These are phyloP conservation scores for Trapa incisa DNA, from an alignment of 345 rosid genomes.

Conservation along the genomic window DNA sequence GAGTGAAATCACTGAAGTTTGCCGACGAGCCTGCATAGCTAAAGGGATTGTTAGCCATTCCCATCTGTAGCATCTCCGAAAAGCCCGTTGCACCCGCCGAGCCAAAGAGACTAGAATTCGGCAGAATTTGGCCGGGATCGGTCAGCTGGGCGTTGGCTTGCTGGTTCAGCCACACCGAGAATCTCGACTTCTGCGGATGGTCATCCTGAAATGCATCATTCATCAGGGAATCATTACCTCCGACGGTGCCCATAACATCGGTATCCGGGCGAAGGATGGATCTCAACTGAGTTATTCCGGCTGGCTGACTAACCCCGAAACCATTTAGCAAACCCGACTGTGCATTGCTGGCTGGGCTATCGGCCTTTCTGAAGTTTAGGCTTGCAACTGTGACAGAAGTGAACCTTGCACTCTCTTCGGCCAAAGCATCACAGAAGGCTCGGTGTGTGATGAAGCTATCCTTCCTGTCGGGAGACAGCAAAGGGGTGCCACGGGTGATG, in stretches of 20 bases:
- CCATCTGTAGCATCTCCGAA: slow-evolving; percentile 53
- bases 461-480: slow-evolving; percentile 35
- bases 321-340: slow-evolving; percentile 35
- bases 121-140: slow-evolving; percentile 4
- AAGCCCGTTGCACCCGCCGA: slow-evolving; percentile 26
- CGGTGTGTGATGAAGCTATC: slow-evolving; percentile 94
- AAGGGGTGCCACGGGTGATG: no score
- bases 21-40: slow-evolving; percentile 28
- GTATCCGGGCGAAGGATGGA: background rate
- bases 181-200: slow-evolving; percentile 14
- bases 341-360: background rate
- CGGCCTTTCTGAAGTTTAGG: slow-evolving; percentile 45
- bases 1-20: slow-evolving; percentile 26
- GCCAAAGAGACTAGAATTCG: slow-evolving; percentile 10
- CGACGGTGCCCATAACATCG: background rate
- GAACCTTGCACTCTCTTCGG: slow-evolving; percentile 69
- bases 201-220: slow-evolving; percentile 5
- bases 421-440: slow-evolving; percentile 89
- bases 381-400: slow-evolving; percentile 36
- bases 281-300: slow-evolving; percentile 23
- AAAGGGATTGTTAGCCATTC: slow-evolving; percentile 29
- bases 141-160: slow-evolving; percentile 8
- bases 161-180: slow-evolving; percentile 18
- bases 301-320: slow-evolving; percentile 25
- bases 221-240: background rate